Conservation (phyloP, 2,329 filamentous ascomycete species). For the Grosmannia clavigera region DNA sequence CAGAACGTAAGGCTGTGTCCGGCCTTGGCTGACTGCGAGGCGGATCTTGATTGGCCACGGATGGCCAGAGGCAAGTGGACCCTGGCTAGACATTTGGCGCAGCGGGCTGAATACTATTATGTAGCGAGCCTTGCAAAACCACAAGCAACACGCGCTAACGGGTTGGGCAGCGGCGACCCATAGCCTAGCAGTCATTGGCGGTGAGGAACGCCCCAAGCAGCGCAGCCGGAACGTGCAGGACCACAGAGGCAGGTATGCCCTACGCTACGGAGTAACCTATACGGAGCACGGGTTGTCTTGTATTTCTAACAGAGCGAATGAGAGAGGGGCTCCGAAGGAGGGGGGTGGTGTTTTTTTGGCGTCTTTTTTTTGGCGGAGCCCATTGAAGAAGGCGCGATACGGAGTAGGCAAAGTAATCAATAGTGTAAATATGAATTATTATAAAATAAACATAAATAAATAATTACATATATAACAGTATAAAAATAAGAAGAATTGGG, state of each 20-base stretch:
- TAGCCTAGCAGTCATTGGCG: background rate
- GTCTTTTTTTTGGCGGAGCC: background rate
- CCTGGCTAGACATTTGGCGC: background rate
- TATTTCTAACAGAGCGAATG: background rate
- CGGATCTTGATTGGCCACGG: background rate
- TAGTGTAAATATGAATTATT: background rate
- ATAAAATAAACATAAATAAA: too few species aligned
- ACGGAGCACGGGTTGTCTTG: too few species aligned
- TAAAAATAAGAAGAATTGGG: background rate
- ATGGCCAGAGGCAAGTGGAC: background rate
- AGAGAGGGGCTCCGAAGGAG: background rate
- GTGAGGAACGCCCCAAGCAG: background rate
- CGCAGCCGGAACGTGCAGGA: background rate
- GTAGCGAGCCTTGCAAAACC: background rate
- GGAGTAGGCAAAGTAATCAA: background rate
- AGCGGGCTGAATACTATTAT: background rate
- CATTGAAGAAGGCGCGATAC: background rate
- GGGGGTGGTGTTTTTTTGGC: background rate
- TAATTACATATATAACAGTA: background rate
- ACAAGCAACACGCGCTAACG: background rate
- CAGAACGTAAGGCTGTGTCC: slow-evolving; percentile 1
- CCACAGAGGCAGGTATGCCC: background rate
- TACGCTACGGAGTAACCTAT: background rate
- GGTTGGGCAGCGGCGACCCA: slow-evolving; percentile 1
- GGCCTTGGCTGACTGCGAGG: background rate